phyloP scores from a whole-genome alignment of 163 green algal species.

The Chloromonas sp. region DNA sequence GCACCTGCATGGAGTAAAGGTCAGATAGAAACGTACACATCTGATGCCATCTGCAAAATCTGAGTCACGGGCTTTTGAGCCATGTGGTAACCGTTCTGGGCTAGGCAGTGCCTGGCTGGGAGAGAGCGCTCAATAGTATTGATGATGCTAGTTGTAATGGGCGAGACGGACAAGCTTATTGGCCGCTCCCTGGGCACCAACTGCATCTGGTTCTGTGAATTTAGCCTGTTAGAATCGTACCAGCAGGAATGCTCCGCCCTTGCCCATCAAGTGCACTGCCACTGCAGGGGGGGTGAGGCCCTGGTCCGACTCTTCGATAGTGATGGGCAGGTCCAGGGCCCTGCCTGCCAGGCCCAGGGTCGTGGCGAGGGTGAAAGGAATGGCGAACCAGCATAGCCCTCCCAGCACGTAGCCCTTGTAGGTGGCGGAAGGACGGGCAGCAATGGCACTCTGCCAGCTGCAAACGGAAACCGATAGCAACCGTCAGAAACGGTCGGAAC shows the following conservation, averaged over 20 bases:
- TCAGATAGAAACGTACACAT: too few relatives aligned
- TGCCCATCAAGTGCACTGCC: constrained; percentile 70
- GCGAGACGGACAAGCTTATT: too few relatives aligned
- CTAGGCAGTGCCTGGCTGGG: too few relatives aligned
- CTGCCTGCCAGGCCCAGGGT: constrained; percentile 63
- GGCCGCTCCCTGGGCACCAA: too few relatives aligned
- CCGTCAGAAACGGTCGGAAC: too few relatives aligned
- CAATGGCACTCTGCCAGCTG: constrained; percentile 87
- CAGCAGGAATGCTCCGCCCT: constrained; percentile 70
- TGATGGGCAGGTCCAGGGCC: constrained; percentile 81
- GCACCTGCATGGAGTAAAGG: not conserved
- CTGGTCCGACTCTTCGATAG: constrained; percentile 43
- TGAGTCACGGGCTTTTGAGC: too few relatives aligned
- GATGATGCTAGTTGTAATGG: too few relatives aligned
- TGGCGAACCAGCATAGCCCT: constrained; percentile 87
- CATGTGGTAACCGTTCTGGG: too few relatives aligned
- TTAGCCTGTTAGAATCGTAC: not conserved
- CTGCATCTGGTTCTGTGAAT: too few relatives aligned
- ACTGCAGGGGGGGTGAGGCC: constrained; percentile 84
- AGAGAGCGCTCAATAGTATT: too few relatives aligned
- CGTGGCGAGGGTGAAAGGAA: constrained; percentile 89
- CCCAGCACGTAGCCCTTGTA: constrained; percentile 86
- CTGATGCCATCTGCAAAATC: too few relatives aligned
- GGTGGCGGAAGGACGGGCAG: constrained; percentile 75
- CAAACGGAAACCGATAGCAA: not conserved